Conservation (phyloP, 148 eudicot species). For the Camellia japonica region DNA sequence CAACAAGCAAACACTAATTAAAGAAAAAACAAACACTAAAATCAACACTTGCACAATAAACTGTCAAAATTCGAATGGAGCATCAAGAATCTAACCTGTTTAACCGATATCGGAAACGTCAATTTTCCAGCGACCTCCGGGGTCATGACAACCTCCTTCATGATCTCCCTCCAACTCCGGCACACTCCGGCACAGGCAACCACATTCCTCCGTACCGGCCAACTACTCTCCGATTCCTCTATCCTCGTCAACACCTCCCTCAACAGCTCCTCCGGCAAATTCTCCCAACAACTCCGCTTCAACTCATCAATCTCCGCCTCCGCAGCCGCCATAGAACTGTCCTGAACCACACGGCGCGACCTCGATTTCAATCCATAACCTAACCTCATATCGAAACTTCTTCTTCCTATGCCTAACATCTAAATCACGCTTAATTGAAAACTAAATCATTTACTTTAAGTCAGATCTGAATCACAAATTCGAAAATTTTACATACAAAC, state of each 20-base stretch:
- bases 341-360: conserved; percentile 48
- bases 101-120: conserved; percentile 61
- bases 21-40: not conserved
- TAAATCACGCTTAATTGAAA: not conserved
- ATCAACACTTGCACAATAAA: not conserved
- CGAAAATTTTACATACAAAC: not conserved
- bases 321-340: conserved; percentile 26
- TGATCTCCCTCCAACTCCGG: conserved; percentile 54
- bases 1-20: not conserved
- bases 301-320: conserved; percentile 30
- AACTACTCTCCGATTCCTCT: conserved; percentile 56
- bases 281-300: conserved; percentile 55
- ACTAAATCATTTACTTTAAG: not conserved
- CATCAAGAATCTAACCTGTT: conserved; percentile 43
- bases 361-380: conserved; percentile 40
- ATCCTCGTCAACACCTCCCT: conserved; percentile 67
- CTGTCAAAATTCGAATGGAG: not conserved
- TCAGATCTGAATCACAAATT: not conserved
- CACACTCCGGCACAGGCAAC: conserved; percentile 66
- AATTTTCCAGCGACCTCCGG: conserved; percentile 47
- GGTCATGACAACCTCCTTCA: conserved; percentile 51
- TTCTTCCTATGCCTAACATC: conserved; percentile 18
- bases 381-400: conserved; percentile 33
- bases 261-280: conserved; percentile 66
- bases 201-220: conserved; percentile 54